These are phyloP conservation scores for Huntiella bhutanensis DNA, from an alignment of 2,329 filamentous ascomycete species.

Conservation along the genomic window DNA sequence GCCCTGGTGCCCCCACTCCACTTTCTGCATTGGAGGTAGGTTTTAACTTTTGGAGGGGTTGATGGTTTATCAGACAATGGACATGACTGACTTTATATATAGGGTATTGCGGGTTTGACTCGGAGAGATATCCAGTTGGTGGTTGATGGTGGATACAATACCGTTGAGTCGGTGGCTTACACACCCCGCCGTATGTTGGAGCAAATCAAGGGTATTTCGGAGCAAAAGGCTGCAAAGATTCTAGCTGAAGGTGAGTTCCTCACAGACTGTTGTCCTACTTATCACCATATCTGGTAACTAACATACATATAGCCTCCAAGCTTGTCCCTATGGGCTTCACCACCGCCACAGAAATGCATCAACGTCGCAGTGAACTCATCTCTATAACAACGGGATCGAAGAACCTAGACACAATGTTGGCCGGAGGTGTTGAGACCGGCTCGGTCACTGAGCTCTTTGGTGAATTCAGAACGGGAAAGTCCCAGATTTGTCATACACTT, in stretches of 20 bases:
- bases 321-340: constrained; percentile 98
- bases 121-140: constrained; percentile 89
- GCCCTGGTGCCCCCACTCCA: constrained; percentile 85
- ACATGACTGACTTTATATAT: not conserved
- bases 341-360: constrained; percentile 97
- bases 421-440: constrained; percentile 87
- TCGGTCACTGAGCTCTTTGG: constrained; percentile 97
- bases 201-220: constrained; percentile 94
- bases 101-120: constrained; percentile 81
- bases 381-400: constrained; percentile 97
- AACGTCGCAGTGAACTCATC: constrained; percentile 86
- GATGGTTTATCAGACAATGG: too few species aligned
- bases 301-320: constrained; percentile 52
- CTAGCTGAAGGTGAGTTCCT: constrained; percentile 54
- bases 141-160: constrained; percentile 82
- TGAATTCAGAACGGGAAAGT: constrained; percentile 95
- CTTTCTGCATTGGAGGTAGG: constrained; percentile 68
- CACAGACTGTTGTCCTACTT: constrained; percentile 12
- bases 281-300: not conserved
- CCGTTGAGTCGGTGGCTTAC: constrained; percentile 89
- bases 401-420: constrained; percentile 84
- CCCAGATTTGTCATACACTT: constrained; percentile 95
- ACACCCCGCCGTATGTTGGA: constrained; percentile 68
- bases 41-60: not conserved
- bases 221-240: constrained; percentile 87